Evolutionary conservation across 2,329 filamentous ascomycete species (phyloP), one percentile per base, ranked within the genome.

Genomic region (Sporothrix curviconia): DNA sequence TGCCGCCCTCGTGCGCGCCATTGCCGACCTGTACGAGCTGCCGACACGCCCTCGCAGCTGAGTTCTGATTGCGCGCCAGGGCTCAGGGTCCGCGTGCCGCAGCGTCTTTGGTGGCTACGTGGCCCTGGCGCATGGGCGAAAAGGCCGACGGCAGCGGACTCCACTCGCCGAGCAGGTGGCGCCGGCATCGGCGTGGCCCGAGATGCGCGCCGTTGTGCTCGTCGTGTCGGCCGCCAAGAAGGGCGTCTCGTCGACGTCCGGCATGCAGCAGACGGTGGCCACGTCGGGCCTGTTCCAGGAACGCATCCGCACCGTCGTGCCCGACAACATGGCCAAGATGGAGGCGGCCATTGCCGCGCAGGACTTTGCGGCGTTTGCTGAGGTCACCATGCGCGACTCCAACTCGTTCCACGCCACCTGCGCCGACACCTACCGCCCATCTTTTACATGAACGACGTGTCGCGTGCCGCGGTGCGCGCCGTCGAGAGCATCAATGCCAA

Each of bases 391-490:
- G 92, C 87, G 86, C 71, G 94, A 99, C 71, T 95, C 89, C 69
- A 99, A 99, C 76, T 90, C 85, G 59, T 99, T 99, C 84, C 94
- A 99, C 72, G 90, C 94, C 37, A 90, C 87, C 58, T 97, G 94
- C 71, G 78, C 95, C 65, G 94, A 99, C 71, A 97, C 94, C 1
- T 91, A 90, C 74, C 95, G 44, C 94, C 95, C 17, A 99, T 99
- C 69, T 96, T 96, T 74, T 99, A 99, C 78, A 86, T 99, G 80
- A 99, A 96, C 74, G 94, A 99, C 70, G 86, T 92, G 15, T 92
- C 87, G 19, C 80, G 88, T 37, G 90, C 92, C 1, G 91, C 92
- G 6, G 90, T 99, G 60, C 82, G 90, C 54, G 85, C 90, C 15
- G 92, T 96, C 30, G 91, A 99, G 76, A 81, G 85, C 64, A 89